Percentiles rank a stretch among this genome's conserved stretches.
These are phyloP conservation scores for Cryptococcus wingfieldii DNA, from an alignment of 1,284 basidiomycete species.

Conservation along the genomic window DNA sequence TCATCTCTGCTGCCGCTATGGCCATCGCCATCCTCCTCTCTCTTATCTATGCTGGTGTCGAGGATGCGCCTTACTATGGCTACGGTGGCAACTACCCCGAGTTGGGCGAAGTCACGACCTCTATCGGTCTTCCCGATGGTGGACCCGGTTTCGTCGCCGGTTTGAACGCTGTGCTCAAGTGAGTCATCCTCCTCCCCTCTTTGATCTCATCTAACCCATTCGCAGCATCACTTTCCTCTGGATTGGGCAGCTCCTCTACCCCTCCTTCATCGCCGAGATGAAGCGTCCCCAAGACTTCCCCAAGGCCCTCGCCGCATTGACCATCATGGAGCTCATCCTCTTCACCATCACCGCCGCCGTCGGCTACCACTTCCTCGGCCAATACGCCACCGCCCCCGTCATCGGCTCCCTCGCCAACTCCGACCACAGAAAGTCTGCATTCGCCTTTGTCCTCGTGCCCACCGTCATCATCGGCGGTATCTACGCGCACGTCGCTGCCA, in stretches of 20 bases:
- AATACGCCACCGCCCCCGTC: constrained; percentile 46
- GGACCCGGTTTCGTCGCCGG: constrained; percentile 60
- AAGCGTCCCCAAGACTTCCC: constrained; percentile 57
- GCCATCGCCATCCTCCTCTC: constrained; percentile 57
- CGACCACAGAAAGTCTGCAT: constrained; percentile 55
- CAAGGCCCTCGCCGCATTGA: constrained; percentile 52
- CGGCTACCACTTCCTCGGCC: constrained; percentile 54
- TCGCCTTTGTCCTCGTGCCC: constrained; percentile 42
- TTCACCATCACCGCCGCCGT: constrained; percentile 62
- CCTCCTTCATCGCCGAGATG: constrained; percentile 52
- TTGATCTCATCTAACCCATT: not conserved
- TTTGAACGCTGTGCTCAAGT: constrained; percentile 50
- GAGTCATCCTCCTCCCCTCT: constrained; percentile 3
- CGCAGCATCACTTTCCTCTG: constrained; percentile 55
- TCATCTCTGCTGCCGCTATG: constrained; percentile 55
- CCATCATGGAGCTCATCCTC: constrained; percentile 57
- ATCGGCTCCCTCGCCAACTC: constrained; percentile 41
- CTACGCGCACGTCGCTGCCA: constrained; percentile 42
- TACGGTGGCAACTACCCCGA: constrained; percentile 41
- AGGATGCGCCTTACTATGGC: constrained; percentile 45
- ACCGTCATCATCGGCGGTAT: constrained; percentile 45
- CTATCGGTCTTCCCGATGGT: constrained; percentile 35
- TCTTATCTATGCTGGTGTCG: constrained; percentile 56
- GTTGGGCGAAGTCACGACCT: constrained; percentile 33
- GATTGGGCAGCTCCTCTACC: constrained; percentile 56